Conservation (phyloP, 257 asterid species). For the Misopates orontium region DNA sequence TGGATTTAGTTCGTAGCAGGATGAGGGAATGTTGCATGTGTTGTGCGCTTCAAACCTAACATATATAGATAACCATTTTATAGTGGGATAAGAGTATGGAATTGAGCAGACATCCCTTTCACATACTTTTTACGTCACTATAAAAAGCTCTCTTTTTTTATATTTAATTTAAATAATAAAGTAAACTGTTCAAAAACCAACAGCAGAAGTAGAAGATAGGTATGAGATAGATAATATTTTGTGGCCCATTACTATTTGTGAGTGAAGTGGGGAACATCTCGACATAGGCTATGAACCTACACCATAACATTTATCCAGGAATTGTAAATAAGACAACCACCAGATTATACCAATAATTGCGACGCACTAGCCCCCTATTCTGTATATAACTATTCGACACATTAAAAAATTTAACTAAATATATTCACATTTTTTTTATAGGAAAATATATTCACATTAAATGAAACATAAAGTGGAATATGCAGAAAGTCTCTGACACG, state of each 20-base stretch:
- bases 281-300: constrained; percentile 35
- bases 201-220: background rate
- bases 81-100: constrained; percentile 29
- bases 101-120: constrained; percentile 58
- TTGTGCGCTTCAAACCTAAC: constrained; percentile 38
- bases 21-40: background rate
- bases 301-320: constrained; percentile 23
- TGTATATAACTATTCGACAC: constrained; percentile 10
- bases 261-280: constrained; percentile 49
- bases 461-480: too few relatives aligned
- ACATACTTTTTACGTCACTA: constrained; percentile 37
- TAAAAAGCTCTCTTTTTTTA: constrained; percentile 1
- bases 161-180: background rate
- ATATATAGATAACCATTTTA: constrained; percentile 35
- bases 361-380: background rate
- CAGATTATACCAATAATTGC: constrained; percentile 21
- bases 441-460: background rate
- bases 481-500: too few relatives aligned
- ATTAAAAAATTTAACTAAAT: background rate
- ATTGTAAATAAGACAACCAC: constrained; percentile 27
- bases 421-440: background rate
- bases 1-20: constrained; percentile 29
- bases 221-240: background rate
- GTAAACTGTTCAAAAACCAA: background rate
- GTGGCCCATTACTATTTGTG: constrained; percentile 42